phyloP scores from a whole-genome alignment of 345 rosid genomes.

The Gynandropsis gynandra region DNA sequence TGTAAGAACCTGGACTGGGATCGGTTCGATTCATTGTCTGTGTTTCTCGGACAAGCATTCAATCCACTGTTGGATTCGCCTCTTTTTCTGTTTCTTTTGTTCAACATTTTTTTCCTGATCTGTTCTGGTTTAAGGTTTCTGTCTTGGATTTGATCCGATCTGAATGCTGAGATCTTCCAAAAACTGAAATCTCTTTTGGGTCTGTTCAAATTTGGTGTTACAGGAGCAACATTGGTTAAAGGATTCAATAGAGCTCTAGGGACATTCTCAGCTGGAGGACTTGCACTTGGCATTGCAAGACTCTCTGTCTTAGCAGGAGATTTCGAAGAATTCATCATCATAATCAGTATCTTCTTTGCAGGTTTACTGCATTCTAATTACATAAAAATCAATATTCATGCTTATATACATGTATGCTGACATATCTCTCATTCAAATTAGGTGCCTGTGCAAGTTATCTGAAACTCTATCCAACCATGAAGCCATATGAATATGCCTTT shows the following conservation, averaged over 20 bases:
- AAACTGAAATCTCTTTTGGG: background rate
- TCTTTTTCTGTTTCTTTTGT: no score
- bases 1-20: no score
- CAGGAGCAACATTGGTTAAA: conserved; percentile 74
- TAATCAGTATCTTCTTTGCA: conserved; percentile 64
- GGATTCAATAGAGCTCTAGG: conserved; percentile 80
- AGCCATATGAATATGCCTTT: conserved; percentile 67
- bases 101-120: no score
- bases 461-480: conserved; percentile 61
- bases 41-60: background rate
- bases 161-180: background rate
- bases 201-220: background rate
- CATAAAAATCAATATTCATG: no score
- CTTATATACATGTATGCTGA: background rate
- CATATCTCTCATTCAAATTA: conserved; percentile 15
- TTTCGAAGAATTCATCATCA: conserved; percentile 40
- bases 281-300: conserved; percentile 70
- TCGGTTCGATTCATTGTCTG: no score
- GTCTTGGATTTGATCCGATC: no score
- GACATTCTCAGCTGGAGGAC: conserved; percentile 61
- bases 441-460: conserved; percentile 58
- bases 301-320: conserved; percentile 37
- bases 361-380: conserved; percentile 38
- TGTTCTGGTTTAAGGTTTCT: no score
- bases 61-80: no score